Evolutionary conservation across 768 basidiomycete species (phyloP), one percentile per base, ranked within the genome.

Genomic region (Trametes elegans): DNA sequence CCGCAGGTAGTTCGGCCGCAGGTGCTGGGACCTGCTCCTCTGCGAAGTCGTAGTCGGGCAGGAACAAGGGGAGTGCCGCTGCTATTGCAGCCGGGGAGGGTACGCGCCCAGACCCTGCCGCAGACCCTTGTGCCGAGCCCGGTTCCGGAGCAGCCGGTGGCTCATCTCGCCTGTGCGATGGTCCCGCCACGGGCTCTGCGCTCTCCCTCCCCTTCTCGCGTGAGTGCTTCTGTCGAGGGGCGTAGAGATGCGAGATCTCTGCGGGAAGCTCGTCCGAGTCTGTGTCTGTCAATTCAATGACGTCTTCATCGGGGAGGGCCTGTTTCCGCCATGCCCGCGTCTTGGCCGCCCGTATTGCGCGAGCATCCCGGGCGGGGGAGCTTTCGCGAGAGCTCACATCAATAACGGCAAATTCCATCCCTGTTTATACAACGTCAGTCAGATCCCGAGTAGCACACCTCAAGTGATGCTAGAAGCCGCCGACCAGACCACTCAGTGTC

Each of bases 211-310:
- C 32, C 24, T 19, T 24, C 35, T 28, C 38, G 49, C n/a, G 28
- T 8, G 36, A 10, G 8, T 11, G 28, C 8, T 11, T 42, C 14
- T 26, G 18, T 18, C 19, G 55, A 10, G 16, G 49, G 26, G 28
- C 55, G 23, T 11, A 16, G 18, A 44, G 49, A 21, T 32, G 27
- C 8, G 52, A 59, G 16, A 28, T 53, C 0, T 54, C 40, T 4
- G 51, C 31, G 0, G 48, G 41, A 29, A 35, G 34, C 38, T 46
- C 36, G 7, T 78, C 79, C 46, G 68, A 64, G 41, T 81, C 79
- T 21, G 79, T 78, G 62, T 84, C 81, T 1, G 76, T 72, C 57
- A 83, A 68, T 59, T 81, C 81, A 55, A 83, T 80, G 23, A 81
- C 68, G 48, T 73, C 64, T 27, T 61, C 62, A 9, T 44, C 19